Base-by-base conservation (phyloP, 2,329 filamentous ascomycete genomes). In the Colletotrichum sojae region DNA sequence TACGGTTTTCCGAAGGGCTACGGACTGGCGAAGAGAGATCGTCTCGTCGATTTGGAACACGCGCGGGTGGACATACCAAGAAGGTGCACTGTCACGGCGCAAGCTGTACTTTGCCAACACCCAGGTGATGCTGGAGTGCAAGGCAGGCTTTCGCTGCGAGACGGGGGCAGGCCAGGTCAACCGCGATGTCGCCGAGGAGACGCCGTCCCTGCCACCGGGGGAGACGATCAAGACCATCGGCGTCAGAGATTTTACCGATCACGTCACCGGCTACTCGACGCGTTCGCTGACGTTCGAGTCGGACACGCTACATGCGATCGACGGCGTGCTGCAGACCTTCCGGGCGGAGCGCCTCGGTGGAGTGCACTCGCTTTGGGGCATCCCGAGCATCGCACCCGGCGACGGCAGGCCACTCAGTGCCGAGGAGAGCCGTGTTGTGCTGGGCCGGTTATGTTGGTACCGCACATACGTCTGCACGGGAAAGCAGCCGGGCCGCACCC, bases 61-160 rank as follows among this genome's bases (percentile, higher is more conserved):
- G 6, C 53, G 5, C 43, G 22, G 51, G 39, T 51, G 60, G 40
- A 63, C 52, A 15, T 56, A 63, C 52, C 60, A 16, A 18, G 49
- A 52, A 18, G 15, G 13, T 6, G 13, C 18, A 2, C 18, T 52
- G 49, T 52, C 49, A 6, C 49, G 49, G 3, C 49, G 49, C 18
- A 52, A 9, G 25, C 49, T 52, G 18, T 22, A 22, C 49, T 52
- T 52, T 6, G 16, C 40, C 5, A 3, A 43, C 16, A 15, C 13
- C 3, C 13, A 43, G 16, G 16, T 16, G 13, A n/a, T n/a, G 16
- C 16, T 43, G 3, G 40, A 43, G 13, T 43, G 40, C 40, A n/a
- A 43, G 13, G 16, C 13, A 2, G 13, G 13, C 16, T 43, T 15
- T 13, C 40, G 16, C 4, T 43, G 13, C 16, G 40, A 43, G 16